phyloP scores from a whole-genome alignment of 2,329 filamentous ascomycete species.

The Plectosphaerella cucumerina region DNA sequence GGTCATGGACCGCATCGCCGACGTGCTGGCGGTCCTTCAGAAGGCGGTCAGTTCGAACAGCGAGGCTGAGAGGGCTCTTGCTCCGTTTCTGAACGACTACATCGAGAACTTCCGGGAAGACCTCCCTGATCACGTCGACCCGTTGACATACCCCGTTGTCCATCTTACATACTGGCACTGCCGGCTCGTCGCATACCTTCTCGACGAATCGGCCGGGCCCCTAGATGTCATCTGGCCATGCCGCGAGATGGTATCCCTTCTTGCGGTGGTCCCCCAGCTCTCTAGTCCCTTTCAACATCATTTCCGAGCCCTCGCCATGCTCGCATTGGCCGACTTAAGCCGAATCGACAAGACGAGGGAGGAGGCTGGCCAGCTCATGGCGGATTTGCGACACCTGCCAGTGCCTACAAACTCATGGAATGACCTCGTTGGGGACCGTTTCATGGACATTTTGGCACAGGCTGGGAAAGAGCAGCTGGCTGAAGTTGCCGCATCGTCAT shows the following conservation, averaged over 20 bases:
- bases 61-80: constrained; percentile 27
- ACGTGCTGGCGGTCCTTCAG: constrained; percentile 26
- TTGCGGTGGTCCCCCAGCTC: constrained; percentile 50
- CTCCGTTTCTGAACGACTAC: constrained; percentile 48
- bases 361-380: constrained; percentile 52
- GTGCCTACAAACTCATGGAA: constrained; percentile 51
- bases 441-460: constrained; percentile 37
- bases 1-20: constrained; percentile 41
- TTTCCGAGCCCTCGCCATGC: constrained; percentile 54
- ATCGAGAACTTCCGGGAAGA: constrained; percentile 64
- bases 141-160: constrained; percentile 48
- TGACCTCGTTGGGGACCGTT: constrained; percentile 44
- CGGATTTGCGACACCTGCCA: constrained; percentile 50
- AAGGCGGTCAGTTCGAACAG: constrained; percentile 3
- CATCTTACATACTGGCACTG: constrained; percentile 69
- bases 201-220: constrained; percentile 51
- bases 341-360: constrained; percentile 51
- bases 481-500: constrained; percentile 41
- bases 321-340: constrained; percentile 58
- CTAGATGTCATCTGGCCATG: constrained; percentile 57
- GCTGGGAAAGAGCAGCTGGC: constrained; percentile 53
- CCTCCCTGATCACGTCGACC: constrained; percentile 53
- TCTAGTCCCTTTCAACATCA: constrained; percentile 65
- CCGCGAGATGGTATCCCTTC: constrained; percentile 52
- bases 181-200: constrained; percentile 58